These are phyloP conservation scores for Krasilnikovozyma curviuscula DNA, from an alignment of 768 basidiomycete genomes.

Conservation along the genomic window DNA sequence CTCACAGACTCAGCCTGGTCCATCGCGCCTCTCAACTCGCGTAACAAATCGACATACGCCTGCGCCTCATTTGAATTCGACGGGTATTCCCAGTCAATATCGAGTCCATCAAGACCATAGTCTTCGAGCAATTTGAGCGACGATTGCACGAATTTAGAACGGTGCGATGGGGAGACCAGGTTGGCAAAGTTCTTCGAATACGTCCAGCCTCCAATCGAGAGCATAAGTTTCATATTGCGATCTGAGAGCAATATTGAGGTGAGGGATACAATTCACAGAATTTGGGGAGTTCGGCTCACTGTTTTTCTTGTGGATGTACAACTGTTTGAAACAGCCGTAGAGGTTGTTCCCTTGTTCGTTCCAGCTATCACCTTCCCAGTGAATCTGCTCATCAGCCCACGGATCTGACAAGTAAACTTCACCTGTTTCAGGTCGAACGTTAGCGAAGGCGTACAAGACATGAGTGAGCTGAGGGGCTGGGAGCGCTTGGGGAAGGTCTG, in stretches of 20 bases:
- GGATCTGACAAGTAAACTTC: conserved; percentile 71
- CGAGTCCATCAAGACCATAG: conserved; percentile 78
- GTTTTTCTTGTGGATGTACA: conserved; percentile 77
- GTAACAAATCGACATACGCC: conserved; percentile 67
- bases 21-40: conserved; percentile 51
- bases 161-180: conserved; percentile 42
- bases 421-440: conserved; percentile 61
- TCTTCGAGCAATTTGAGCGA: conserved; percentile 66
- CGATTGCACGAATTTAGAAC: conserved; percentile 60
- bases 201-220: conserved; percentile 30
- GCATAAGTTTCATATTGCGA: not conserved
- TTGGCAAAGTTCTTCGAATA: conserved; percentile 73
- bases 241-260: not conserved
- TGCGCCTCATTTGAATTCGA: conserved; percentile 51
- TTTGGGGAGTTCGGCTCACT: conserved; percentile 26
- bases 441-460: conserved; percentile 50
- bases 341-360: conserved; percentile 75
- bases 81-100: conserved; percentile 86
- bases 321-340: conserved; percentile 58
- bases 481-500: conserved; percentile 54
- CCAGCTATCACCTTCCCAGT: conserved; percentile 90
- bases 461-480: conserved; percentile 62
- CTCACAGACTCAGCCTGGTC: conserved; percentile 56
- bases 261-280: not conserved
- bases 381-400: conserved; percentile 91